Evolutionary conservation across 148 eudicot species (phyloP).

Genomic region (Rhododendron ferrugineum): DNA sequence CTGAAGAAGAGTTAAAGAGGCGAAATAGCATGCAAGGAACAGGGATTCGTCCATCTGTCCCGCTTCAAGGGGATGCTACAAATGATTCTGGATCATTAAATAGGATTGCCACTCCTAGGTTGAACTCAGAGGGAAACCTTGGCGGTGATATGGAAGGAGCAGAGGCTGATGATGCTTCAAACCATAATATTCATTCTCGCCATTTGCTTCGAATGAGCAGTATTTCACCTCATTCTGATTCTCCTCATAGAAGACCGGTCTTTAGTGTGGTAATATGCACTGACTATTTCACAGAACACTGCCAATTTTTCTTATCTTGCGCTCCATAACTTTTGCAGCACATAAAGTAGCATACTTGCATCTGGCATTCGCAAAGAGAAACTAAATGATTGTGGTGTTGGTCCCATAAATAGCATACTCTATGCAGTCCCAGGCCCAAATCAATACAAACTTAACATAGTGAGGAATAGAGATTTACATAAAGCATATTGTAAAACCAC

Average conservation of each 20-base stretch:
- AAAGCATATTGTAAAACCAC: neutral
- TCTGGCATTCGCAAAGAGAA: neutral
- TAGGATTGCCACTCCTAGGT: conserved; percentile 66
- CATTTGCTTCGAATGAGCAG: conserved; percentile 63
- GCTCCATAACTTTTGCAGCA: neutral
- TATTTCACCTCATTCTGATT: conserved; percentile 83
- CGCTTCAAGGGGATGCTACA: conserved; percentile 74
- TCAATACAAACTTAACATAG: neutral
- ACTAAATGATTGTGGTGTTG: neutral
- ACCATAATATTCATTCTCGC: conserved; percentile 51
- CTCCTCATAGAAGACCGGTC: conserved; percentile 62
- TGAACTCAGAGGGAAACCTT: conserved; percentile 57
- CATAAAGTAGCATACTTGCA: neutral
- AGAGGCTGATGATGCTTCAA: conserved; percentile 55
- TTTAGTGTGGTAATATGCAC: conserved; percentile 43
- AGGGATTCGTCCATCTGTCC: conserved; percentile 46
- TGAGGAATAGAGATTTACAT: neutral
- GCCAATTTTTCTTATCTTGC: neutral
- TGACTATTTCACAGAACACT: neutral
- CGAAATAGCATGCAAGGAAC: conserved; percentile 50
- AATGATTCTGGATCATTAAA: conserved; percentile 83
- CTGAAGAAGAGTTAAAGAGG: conserved; percentile 88
- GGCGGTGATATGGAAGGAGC: conserved; percentile 47
- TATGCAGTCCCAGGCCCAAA: neutral
- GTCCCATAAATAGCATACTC: neutral